These are phyloP conservation scores for Rhodosporidiobolus sp. DNA, from an alignment of 768 basidiomycete genomes.

Conservation along the genomic window DNA sequence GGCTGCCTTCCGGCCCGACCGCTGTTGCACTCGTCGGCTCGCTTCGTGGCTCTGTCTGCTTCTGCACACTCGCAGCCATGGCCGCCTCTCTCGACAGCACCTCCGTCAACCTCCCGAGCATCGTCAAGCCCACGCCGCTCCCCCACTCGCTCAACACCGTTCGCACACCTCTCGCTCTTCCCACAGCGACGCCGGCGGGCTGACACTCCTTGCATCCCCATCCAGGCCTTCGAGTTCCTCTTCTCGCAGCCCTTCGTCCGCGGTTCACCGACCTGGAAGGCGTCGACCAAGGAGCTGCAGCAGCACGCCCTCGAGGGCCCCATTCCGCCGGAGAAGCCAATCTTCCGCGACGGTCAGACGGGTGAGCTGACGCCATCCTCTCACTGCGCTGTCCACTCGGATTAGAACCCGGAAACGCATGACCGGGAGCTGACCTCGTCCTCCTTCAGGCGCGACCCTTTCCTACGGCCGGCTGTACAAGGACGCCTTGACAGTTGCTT, in stretches of 20 bases:
- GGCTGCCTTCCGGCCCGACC: no score
- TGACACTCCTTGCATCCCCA: no score
- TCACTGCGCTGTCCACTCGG: background rate
- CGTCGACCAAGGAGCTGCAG: slow-evolving; percentile 18
- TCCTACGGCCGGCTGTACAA: slow-evolving; percentile 26
- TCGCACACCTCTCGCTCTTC: background rate
- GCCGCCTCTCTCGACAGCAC: slow-evolving; percentile 18
- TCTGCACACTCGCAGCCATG: background rate
- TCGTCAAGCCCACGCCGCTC: background rate
- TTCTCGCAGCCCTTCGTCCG: slow-evolving; percentile 37
- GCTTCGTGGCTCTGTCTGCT: background rate
- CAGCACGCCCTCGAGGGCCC: background rate
- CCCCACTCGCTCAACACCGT: slow-evolving; percentile 27
- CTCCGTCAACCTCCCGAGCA: slow-evolving; percentile 12
- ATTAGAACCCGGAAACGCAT: background rate
- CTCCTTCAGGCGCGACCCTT: slow-evolving; percentile 17
- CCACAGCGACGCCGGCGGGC: background rate
- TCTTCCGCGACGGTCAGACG: slow-evolving; percentile 32
- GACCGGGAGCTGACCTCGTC: background rate
- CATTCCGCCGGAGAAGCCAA: slow-evolving; percentile 29
- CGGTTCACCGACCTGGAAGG: slow-evolving; percentile 18
- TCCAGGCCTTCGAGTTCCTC: slow-evolving; percentile 36
- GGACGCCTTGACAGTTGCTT: slow-evolving; percentile 30
- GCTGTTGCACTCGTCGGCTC: background rate
- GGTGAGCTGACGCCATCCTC: slow-evolving; percentile 11